Base-by-base conservation (phyloP, 495 filamentous ascomycete species). In the Neurospora sublineolata region DNA sequence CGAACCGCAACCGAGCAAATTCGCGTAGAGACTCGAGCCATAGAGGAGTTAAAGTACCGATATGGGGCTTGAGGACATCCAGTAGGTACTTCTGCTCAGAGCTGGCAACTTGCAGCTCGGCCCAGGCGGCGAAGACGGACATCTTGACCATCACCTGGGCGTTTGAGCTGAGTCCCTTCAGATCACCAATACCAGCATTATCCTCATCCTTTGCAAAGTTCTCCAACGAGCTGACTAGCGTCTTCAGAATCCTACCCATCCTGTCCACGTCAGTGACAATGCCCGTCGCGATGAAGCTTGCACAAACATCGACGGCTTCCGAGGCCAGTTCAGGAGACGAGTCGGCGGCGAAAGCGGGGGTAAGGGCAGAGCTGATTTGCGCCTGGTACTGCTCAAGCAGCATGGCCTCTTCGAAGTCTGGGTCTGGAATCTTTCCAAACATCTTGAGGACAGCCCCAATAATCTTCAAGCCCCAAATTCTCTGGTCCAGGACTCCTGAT, bases 61-160 rank as follows among this genome's bases (percentile, higher is more conserved):
- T 90, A 77, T 98, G 92, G 18, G 96, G 95, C 76, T 94, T 92
- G 44, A 99, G 85, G 2, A 98, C 94, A 73, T 94, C 87, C 6
- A 90, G 89, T 37, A 99, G 85, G 76, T 98, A 98, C 38, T 89
- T 89, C 71, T 98, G 94, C 75, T 98, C 94, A 33, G 89, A 90
- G 81, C 95, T 97, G 3, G 96, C 94, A 58, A 99, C 94, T 79
- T 99, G 96, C 39, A 99, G 87, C 73, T 97, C 92, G n/a, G 95
- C 96, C 95, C 95, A 99, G 9, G 94, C 95, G n/a, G 94, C 94
- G 78, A 96, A 93, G 2, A 98, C 91, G 1, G 96, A 89, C 88
- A 97, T 93, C 78, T 94, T 96, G 46, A 99, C 93, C 95, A 99
- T 99, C 37, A 97, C 93, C 72, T 94, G 91, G 3, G 95, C 95